Base-by-base conservation (phyloP, 257 asterid species). In the Cynanchum wilfordii region DNA sequence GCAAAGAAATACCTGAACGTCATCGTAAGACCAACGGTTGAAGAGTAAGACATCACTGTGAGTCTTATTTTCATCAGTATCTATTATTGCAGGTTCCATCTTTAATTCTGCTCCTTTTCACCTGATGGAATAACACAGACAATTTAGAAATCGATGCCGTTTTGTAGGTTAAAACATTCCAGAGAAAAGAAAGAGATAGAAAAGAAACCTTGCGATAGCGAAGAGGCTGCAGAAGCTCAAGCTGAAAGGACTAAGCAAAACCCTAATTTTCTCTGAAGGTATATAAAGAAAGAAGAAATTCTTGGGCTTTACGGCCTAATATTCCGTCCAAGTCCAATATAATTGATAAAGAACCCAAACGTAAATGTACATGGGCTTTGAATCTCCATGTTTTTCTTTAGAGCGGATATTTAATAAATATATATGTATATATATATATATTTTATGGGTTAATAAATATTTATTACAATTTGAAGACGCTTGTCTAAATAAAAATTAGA, bases 11-110 rank as follows among this genome's bases (percentile, higher is more conserved):
- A 89, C 96, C 91, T 84, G 87, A 69, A 89, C 87, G 50, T 84
- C 91, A 7, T 83, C 96, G 77, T 89, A 89, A 29, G 87, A 62
- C 96, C 96, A 87, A 1, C 87, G 83, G 79, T 89, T 87, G 80
- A 89, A 87, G 55, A 89, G 91, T 85, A 87, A 22, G 44, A 89
- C 84, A 6, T 77, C 93, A 62, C 57, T 63, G 29, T 71, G 84
- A 33, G 64, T 22, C 76, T 83, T 87, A 3, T 77, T 83, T 17
- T 84, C 84, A 38, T 20, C 78, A 1, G 78, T 50, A 7, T 42
- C 83, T 40, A 47, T 81, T 15, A 40, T 75, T 56, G 19, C 85
- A 2, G 84, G 33, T 73, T 38, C 87, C 90, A 84, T 84, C 45
- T 75, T 83, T 79, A 63, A 60, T 66, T 24, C 68, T 64, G 54